These are phyloP conservation scores for Colletotrichum tropicicola DNA, from an alignment of 2,329 filamentous ascomycete species.

Conservation along the genomic window DNA sequence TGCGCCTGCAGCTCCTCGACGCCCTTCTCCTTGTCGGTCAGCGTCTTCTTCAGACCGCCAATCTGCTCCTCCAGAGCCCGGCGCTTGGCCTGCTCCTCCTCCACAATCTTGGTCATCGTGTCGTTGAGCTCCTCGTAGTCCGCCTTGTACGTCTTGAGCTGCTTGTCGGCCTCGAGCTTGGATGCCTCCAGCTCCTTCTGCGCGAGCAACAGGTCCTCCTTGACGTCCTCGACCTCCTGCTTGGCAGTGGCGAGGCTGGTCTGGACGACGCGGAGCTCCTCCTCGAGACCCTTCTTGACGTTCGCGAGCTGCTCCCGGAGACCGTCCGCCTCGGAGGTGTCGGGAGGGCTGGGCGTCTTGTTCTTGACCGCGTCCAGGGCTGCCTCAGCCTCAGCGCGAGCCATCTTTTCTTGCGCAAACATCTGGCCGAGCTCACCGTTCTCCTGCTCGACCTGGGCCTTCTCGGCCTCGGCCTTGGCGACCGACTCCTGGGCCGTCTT, in stretches of 20 bases:
- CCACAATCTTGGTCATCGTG: slow-evolving; percentile 66
- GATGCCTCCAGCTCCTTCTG: slow-evolving; percentile 64
- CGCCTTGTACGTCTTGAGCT: slow-evolving; percentile 63
- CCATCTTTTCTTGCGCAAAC: slow-evolving; percentile 68
- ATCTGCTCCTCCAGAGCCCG: slow-evolving; percentile 61
- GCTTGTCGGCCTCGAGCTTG: slow-evolving; percentile 59
- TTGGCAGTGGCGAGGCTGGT: slow-evolving; percentile 47
- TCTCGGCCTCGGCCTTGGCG: slow-evolving; percentile 42
- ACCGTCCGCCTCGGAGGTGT: slow-evolving; percentile 62
- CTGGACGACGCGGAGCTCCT: slow-evolving; percentile 46
- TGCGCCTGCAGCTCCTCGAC: slow-evolving; percentile 61
- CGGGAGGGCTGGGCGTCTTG: slow-evolving; percentile 58
- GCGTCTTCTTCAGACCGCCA: slow-evolving; percentile 53
- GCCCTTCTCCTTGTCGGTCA: slow-evolving; percentile 58
- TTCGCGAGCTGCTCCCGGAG: slow-evolving; percentile 59
- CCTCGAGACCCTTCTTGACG: slow-evolving; percentile 56
- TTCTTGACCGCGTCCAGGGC: slow-evolving; percentile 68
- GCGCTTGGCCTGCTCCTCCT: slow-evolving; percentile 65
- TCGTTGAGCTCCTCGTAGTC: slow-evolving; percentile 72
- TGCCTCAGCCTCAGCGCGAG: slow-evolving; percentile 66
- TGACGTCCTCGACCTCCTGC: slow-evolving; percentile 39
- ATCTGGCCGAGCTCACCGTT: slow-evolving; percentile 59
- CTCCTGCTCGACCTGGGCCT: slow-evolving; percentile 57
- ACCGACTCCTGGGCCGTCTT: slow-evolving; percentile 42
- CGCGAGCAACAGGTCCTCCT: slow-evolving; percentile 55